Evolutionary conservation across 2,329 filamentous ascomycete genomes (phyloP).

Genomic region (Microascus cirrosus): DNA sequence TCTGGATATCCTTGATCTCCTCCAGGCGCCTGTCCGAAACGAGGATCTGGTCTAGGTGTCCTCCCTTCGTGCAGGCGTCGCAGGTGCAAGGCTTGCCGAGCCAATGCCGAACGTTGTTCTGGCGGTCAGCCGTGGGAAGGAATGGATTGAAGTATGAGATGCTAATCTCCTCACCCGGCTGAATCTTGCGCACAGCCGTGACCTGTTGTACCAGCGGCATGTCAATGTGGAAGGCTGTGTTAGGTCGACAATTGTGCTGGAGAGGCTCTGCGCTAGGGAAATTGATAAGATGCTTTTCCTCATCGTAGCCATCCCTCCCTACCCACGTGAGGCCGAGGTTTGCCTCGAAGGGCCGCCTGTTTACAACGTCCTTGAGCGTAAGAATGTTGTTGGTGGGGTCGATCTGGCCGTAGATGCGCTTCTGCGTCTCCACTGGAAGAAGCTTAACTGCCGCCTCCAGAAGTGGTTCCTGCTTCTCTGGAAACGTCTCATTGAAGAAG

Average conservation of each 20-base stretch:
- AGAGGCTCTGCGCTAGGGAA: not conserved
- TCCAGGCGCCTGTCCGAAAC: conserved; percentile 25
- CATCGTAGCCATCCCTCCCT: not conserved
- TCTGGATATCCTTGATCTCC: conserved; percentile 18
- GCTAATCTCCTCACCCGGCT: conserved; percentile 29
- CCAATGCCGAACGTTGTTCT: conserved; percentile 21
- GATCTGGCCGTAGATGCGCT: not conserved
- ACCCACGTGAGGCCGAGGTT: conserved; percentile 2
- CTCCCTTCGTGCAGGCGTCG: conserved; percentile 21
- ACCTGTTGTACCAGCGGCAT: conserved; percentile 24
- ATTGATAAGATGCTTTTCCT: conserved; percentile 3
- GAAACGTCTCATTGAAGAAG: conserved; percentile 2
- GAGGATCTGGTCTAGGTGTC: conserved; percentile 8
- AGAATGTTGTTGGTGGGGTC: not conserved
- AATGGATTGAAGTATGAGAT: conserved; percentile 27
- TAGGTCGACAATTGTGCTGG: conserved; percentile 29
- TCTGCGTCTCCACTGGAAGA: conserved; percentile 2
- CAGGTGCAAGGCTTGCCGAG: conserved; percentile 26
- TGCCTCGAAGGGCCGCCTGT: not conserved
- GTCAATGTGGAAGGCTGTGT: conserved; percentile 30
- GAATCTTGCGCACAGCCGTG: conserved; percentile 25
- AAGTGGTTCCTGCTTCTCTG: conserved; percentile 1
- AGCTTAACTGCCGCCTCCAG: conserved; percentile 1
- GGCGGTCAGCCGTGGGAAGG: conserved; percentile 14
- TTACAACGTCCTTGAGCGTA: conserved; percentile 2